phyloP scores from a whole-genome alignment of 148 eudicot genomes.

The Limonium bicolor region DNA sequence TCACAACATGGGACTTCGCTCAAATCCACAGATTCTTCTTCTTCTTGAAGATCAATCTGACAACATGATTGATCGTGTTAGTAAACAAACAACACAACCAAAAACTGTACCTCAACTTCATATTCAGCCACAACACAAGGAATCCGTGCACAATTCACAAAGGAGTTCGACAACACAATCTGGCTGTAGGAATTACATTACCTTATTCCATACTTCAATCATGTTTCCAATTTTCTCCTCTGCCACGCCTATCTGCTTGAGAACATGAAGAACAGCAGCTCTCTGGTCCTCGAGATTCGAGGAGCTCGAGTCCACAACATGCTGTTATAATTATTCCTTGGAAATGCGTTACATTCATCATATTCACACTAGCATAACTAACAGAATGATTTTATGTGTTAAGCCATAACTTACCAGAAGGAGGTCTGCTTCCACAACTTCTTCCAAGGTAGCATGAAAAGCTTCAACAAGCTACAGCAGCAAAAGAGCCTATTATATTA shows the following conservation, averaged over 20 bases:
- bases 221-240: constrained; percentile 70
- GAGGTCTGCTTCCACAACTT: constrained; percentile 89
- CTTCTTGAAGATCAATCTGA: constrained; percentile 67
- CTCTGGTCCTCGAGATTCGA: constrained; percentile 67
- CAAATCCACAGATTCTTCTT: constrained; percentile 11
- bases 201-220: constrained; percentile 99
- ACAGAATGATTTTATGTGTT: too few species aligned
- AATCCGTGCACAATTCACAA: neutral
- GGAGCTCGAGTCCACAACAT: constrained; percentile 87
- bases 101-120: too few species aligned
- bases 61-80: neutral
- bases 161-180: neutral
- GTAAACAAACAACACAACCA: neutral
- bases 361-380: too few species aligned
- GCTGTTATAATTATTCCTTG: too few species aligned
- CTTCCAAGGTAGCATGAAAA: constrained; percentile 92
- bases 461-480: constrained; percentile 80
- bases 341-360: too few species aligned
- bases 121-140: neutral
- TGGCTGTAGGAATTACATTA: constrained; percentile 4
- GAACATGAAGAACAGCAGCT: constrained; percentile 73
- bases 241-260: constrained; percentile 68
- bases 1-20: constrained; percentile 4
- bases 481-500: too few species aligned
- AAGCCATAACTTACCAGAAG: constrained; percentile 45